Base-by-base conservation (phyloP, 169 alveolate species). In the Plasmodium cynomolgi region DNA sequence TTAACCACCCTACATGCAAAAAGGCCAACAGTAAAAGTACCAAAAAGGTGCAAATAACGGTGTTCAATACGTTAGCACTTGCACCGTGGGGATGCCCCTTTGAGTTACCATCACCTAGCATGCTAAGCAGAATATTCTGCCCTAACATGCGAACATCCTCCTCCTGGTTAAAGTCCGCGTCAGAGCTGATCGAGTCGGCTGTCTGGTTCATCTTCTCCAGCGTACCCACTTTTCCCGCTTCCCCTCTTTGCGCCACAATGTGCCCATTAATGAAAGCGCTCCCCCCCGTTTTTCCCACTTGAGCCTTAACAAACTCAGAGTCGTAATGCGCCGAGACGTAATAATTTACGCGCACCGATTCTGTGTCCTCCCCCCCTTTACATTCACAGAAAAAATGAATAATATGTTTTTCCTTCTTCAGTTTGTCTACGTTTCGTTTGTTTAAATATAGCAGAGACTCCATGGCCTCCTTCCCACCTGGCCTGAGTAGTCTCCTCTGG, bases 311-410 rank as follows among this genome's bases (percentile, higher is more conserved):
- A 20, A 20, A 20, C 20, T 47, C 23, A 11, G 20, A 23, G 41
- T 50, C 50, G 72, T 83, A 54, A 83, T 50, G 31, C 11, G 91
- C 83, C 8, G 92, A 83, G 72, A 83, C 41, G 62, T 83, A 62
- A 83, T 47, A 83, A 83, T 83, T 56, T 20, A 68, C 77, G 20
- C n/a, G 77, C 77, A 83, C 92, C 73, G 71, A 23, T 34, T 58
- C 29, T 31, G 62, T 11, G 1, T 26, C 23, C 37, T 68, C 73
- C 33, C 41, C 6, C 44, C 72, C 82, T 1, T 83, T 3, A 34
- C 79, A 39, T 47, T 62, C 81, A 68, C 92, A 83, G 47, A 34
- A 62, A 71, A 83, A 83, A 62, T 83, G 92, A 20, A 83, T 31
- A 34, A 58, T 58, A 37, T 8, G n/a, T 68, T 83, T 56, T 11